phyloP scores from a whole-genome alignment of 2,329 filamentous ascomycete genomes.

The Westerdykella ornata region DNA sequence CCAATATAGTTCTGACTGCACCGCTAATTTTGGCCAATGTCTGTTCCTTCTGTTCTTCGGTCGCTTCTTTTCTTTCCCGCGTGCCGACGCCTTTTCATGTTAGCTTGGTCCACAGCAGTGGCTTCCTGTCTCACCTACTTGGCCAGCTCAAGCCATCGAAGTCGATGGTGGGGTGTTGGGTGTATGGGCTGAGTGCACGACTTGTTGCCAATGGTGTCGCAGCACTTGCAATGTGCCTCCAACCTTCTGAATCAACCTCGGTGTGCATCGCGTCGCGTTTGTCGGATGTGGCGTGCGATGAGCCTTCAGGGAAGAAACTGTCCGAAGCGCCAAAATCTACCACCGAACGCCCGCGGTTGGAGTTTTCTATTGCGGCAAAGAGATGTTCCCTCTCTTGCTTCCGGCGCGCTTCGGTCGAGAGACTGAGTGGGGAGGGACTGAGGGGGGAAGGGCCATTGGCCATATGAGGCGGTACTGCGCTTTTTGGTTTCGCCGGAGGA shows the following conservation, averaged over 20 bases:
- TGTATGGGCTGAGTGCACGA: slow-evolving; percentile 46
- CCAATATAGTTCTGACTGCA: slow-evolving; percentile 57
- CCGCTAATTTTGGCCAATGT: slow-evolving; percentile 56
- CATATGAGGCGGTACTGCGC: slow-evolving; percentile 52
- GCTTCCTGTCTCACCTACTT: slow-evolving; percentile 34
- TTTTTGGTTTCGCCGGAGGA: slow-evolving; percentile 43
- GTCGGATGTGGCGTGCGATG: slow-evolving; percentile 11
- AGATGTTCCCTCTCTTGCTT: slow-evolving; percentile 51
- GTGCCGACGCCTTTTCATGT: slow-evolving; percentile 54
- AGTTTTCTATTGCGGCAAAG: slow-evolving; percentile 53
- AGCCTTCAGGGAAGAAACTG: slow-evolving; percentile 24
- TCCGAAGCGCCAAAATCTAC: slow-evolving; percentile 40
- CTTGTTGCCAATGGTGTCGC: slow-evolving; percentile 49
- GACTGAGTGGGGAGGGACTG: slow-evolving; percentile 40
- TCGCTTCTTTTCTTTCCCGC: slow-evolving; percentile 53
- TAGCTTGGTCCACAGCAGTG: slow-evolving; percentile 3
- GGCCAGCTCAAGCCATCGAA: slow-evolving; percentile 53
- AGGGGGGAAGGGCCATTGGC: slow-evolving; percentile 46
- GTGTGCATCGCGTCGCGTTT: slow-evolving; percentile 17
- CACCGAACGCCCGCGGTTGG: slow-evolving; percentile 45
- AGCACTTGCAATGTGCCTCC: slow-evolving; percentile 13
- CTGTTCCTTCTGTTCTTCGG: slow-evolving; percentile 52
- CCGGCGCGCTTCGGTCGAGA: slow-evolving; percentile 44
- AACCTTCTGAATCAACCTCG: slow-evolving; percentile 43
- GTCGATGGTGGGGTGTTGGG: slow-evolving; percentile 47